A percentile compares a stretch with the other conserved stretches of the same genome.
Evolutionary conservation across 139 green algal genomes (phyloP).

Genomic region (Micromonas pusilla): DNA sequence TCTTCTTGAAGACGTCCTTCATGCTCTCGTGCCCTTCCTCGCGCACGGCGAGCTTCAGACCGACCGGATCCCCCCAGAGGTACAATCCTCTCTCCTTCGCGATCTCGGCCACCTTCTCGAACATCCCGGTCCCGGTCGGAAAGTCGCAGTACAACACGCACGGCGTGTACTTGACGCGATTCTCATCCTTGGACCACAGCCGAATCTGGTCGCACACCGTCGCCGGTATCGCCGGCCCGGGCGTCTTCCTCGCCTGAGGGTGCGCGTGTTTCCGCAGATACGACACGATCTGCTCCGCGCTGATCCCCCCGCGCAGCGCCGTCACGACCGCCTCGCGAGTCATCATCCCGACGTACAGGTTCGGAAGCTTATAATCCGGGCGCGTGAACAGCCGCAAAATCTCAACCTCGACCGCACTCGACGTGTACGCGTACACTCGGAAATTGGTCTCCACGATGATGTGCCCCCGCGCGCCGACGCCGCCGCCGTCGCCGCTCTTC

Average conservation of each 20-base stretch:
- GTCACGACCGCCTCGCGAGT: constrained; percentile 22
- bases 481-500: background rate
- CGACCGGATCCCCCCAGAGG: background rate
- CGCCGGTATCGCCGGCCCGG: background rate
- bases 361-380: constrained; percentile 14
- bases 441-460: constrained; percentile 47
- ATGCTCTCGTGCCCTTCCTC: constrained; percentile 5
- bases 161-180: background rate
- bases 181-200: constrained; percentile 10
- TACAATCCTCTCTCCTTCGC: background rate
- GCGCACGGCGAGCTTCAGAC: background rate
- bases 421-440: constrained; percentile 43
- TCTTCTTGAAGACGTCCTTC: background rate
- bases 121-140: background rate
- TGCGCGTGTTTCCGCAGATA: constrained; percentile 20
- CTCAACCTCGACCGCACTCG: constrained; percentile 28
- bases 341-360: constrained; percentile 27
- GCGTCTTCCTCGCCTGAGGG: background rate
- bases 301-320: background rate
- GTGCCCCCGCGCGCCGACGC: constrained; percentile 4
- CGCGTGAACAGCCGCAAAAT: constrained; percentile 37
- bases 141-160: constrained; percentile 25
- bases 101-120: background rate
- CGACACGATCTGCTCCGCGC: constrained; percentile 22
- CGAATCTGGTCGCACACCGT: constrained; percentile 25